These are phyloP conservation scores for Dentipellis sp. DNA, from an alignment of 768 basidiomycete genomes.

Conservation along the genomic window DNA sequence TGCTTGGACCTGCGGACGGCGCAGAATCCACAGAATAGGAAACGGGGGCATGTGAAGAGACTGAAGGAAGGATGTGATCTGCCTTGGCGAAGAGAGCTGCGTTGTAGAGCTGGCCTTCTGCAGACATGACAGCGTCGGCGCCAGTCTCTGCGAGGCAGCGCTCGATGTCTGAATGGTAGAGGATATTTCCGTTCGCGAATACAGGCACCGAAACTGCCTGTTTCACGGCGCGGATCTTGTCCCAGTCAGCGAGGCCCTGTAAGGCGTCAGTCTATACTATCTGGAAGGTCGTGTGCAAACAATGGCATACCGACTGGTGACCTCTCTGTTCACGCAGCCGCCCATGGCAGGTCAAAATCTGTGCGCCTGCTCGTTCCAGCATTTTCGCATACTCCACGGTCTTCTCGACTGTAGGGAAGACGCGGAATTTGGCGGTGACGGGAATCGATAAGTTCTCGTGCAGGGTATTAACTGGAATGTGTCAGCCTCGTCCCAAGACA, in stretches of 20 bases:
- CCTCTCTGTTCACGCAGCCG: conserved; percentile 89
- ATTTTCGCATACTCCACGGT: conserved; percentile 93
- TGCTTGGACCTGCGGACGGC: neutral
- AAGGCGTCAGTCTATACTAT: neutral
- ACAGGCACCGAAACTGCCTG: conserved; percentile 85
- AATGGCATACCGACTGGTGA: conserved; percentile 51
- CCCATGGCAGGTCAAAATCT: conserved; percentile 92
- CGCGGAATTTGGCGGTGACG: conserved; percentile 93
- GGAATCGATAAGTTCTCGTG: conserved; percentile 83
- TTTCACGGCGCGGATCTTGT: conserved; percentile 86
- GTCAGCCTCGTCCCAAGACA: neutral
- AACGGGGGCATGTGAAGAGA: conserved; percentile 1
- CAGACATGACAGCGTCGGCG: conserved; percentile 89
- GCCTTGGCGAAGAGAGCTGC: conserved; percentile 60
- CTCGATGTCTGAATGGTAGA: conserved; percentile 77
- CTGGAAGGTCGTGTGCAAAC: neutral
- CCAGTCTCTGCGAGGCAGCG: conserved; percentile 77
- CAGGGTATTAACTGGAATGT: conserved; percentile 64
- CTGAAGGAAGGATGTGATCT: neutral
- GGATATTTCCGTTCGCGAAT: conserved; percentile 94
- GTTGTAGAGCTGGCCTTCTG: conserved; percentile 93
- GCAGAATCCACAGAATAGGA: neutral
- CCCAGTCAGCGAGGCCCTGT: conserved; percentile 84
- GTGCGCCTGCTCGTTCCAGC: conserved; percentile 92
- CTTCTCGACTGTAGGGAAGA: conserved; percentile 77